Conservation (phyloP, 148 eudicot genomes). For the Arctostaphylos glauca region DNA sequence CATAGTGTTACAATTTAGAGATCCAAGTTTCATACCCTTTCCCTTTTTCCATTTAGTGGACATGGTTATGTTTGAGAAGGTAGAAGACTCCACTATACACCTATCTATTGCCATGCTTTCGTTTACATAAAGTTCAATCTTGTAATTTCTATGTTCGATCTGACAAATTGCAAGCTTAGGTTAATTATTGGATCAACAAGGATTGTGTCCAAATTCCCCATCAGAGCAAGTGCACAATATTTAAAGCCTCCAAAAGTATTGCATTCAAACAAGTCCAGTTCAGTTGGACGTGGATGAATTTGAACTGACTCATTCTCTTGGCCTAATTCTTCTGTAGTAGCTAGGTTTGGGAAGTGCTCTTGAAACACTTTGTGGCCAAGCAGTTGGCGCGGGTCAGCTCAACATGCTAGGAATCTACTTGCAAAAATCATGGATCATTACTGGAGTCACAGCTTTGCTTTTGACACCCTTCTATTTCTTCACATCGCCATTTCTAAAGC, state of each 20-base stretch:
- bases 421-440: constrained; percentile 44
- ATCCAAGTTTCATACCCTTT: too few relatives aligned
- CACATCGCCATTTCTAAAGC: constrained; percentile 32
- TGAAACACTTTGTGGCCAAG: constrained; percentile 50
- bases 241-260: neutral
- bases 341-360: constrained; percentile 56
- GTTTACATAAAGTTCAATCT: too few relatives aligned
- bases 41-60: too few relatives aligned
- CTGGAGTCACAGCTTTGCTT: constrained; percentile 28
- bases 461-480: constrained; percentile 31
- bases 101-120: too few relatives aligned
- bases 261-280: neutral
- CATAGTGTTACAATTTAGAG: too few relatives aligned
- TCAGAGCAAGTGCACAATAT: neutral
- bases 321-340: constrained; percentile 18
- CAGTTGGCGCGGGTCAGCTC: constrained; percentile 39
- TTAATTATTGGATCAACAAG: too few relatives aligned
- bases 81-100: too few relatives aligned
- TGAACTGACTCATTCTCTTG: neutral
- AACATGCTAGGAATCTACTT: constrained; percentile 40
- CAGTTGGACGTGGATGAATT: neutral
- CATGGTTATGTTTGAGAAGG: too few relatives aligned
- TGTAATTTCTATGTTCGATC: too few relatives aligned
- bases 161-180: too few relatives aligned
- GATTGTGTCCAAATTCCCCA: neutral